Evolutionary conservation across 2,329 filamentous ascomycete species (phyloP), one percentile per base, ranked within the genome.

Genomic region (Endoconidiophora polonica): DNA sequence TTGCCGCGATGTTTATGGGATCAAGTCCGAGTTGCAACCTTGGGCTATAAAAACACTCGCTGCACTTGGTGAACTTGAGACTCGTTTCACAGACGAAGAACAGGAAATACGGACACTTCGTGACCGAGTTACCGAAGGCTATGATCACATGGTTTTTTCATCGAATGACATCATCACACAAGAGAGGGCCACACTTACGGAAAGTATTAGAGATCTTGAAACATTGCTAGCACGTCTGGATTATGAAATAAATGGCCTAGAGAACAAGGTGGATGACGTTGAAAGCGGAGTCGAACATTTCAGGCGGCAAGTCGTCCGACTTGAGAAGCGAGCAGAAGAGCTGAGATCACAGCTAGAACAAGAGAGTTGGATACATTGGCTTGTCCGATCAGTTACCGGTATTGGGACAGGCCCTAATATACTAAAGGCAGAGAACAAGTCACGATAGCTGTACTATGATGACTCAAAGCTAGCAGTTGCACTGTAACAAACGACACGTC

Each of bases 201-300:
- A 91, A 59, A 73, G 74, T 14, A 69, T 87, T 54, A 82, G 82
- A 61, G 84, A 91, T 55, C 71, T 95, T 12, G 87, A 94, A 61
- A 75, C 82, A 20, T 68, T 93, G 38, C 78, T 82, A 2, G 86
- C 86, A 18, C 88, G 88, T 63, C 70, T 96, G 50, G 88, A 96
- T 59, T 96, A 96, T 63, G 90, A 95, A 67, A 81, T 95, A 54
- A 77, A 82, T 53, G 78, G 79, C 14, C 68, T 96, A n/a, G 72
- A 79, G 45, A 78, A 80, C 44, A 86, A 86, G 58, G 81, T 94
- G 7, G 74, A 84, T 58, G 90, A 96, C 59, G 83, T 94, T 6
- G 87, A 94, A 59, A 83, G 86, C 54, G 84, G 83, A 1, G 77
- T 94, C 0, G 68, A 66, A 9, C 82, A 87, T 54, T 93, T 94